Conservation (phyloP, 2,329 filamentous ascomycete genomes). For the Pyrenophora teres region DNA sequence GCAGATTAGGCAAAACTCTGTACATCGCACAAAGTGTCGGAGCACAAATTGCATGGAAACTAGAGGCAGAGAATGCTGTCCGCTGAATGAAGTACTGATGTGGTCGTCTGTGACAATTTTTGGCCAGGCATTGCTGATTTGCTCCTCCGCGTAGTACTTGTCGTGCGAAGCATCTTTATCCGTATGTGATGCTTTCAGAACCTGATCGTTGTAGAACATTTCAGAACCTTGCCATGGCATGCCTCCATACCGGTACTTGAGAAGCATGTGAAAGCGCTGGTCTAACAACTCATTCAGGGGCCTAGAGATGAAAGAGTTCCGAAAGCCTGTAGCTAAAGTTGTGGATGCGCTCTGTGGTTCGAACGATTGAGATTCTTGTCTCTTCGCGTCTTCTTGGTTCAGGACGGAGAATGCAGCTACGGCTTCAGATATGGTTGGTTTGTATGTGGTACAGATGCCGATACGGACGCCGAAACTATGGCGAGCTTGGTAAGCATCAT, state of each 20-base stretch:
- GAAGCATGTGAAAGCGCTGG: conserved; percentile 64
- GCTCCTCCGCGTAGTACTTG: conserved; percentile 47
- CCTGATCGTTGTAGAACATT: conserved; percentile 56
- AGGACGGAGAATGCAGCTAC: conserved; percentile 56
- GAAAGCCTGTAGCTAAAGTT: conserved; percentile 47
- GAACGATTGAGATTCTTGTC: conserved; percentile 23
- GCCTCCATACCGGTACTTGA: conserved; percentile 62
- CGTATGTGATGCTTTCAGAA: conserved; percentile 40
- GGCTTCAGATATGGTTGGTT: conserved; percentile 65
- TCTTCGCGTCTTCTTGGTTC: conserved; percentile 40
- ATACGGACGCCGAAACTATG: conserved; percentile 64
- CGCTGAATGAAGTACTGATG: conserved; percentile 41
- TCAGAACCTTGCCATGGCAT: conserved; percentile 73
- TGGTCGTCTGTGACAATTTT: conserved; percentile 58
- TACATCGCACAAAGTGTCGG: conserved; percentile 77
- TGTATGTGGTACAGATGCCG: conserved; percentile 73
- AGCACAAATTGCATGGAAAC: conserved; percentile 75
- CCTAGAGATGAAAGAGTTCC: conserved; percentile 70
- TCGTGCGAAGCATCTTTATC: conserved; percentile 44
- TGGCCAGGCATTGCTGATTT: conserved; percentile 47
- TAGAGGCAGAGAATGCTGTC: conserved; percentile 59
- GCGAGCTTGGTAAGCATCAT: conserved; percentile 45
- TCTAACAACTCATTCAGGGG: conserved; percentile 72
- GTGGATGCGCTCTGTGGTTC: conserved; percentile 23
- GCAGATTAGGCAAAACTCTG: conserved; percentile 86